Percentiles rank a stretch among this genome's conserved stretches.
phyloP scores from a whole-genome alignment of 2,329 filamentous ascomycete genomes.

The Geosmithia putterillii region DNA sequence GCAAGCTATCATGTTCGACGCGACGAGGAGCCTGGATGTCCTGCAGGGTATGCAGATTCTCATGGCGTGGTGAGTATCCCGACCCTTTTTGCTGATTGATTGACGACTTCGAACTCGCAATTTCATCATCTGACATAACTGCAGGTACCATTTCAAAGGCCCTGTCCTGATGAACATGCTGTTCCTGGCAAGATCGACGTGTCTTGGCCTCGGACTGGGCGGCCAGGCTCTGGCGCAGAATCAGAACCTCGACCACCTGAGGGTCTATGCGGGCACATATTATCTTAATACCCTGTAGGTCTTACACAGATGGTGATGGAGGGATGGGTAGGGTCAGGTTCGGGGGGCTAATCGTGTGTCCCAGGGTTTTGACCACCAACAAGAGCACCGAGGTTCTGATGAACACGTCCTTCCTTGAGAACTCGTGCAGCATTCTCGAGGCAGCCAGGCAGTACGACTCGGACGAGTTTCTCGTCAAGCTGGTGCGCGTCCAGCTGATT shows the following conservation, averaged over 20 bases:
- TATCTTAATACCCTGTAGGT: slow-evolving; percentile 32
- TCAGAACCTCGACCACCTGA: slow-evolving; percentile 26
- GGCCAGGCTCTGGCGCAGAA: slow-evolving; percentile 13
- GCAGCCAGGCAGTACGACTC: slow-evolving; percentile 26
- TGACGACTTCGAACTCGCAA: too few relatives aligned
- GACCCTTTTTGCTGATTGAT: not conserved
- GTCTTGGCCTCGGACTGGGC: slow-evolving; percentile 24
- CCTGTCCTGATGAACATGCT: slow-evolving; percentile 36
- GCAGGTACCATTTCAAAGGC: slow-evolving; percentile 34
- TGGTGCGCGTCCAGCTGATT: slow-evolving; percentile 34
- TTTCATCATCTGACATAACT: not conserved
- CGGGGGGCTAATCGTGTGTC: too few relatives aligned
- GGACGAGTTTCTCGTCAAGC: slow-evolving; percentile 29
- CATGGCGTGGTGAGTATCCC: slow-evolving; percentile 27
- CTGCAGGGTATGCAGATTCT: slow-evolving; percentile 32
- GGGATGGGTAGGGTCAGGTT: too few relatives aligned
- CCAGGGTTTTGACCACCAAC: slow-evolving; percentile 27
- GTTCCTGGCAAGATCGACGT: slow-evolving; percentile 33
- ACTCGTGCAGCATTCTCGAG: slow-evolving; percentile 28
- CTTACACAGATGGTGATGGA: not conserved
- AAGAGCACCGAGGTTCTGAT: slow-evolving; percentile 36
- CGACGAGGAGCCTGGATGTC: slow-evolving; percentile 31
- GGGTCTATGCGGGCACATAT: slow-evolving; percentile 35
- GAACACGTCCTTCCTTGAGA: slow-evolving; percentile 29
- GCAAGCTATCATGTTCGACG: slow-evolving; percentile 24